Evolutionary conservation across 2,329 filamentous ascomycete species (phyloP).

Genomic region (Monosporascus sp.): DNA sequence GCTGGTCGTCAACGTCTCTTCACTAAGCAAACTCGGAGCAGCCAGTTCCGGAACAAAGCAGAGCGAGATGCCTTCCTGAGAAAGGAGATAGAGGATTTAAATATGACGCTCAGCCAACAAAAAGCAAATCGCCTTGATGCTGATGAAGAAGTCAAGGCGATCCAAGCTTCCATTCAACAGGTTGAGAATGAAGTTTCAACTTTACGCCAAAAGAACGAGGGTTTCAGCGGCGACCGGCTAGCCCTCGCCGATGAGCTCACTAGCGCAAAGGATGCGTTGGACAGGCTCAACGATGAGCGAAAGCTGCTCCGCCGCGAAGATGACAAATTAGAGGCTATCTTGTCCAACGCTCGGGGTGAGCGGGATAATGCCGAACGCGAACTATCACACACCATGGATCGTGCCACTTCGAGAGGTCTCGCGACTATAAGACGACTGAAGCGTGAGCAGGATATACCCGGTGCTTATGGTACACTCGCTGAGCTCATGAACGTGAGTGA

Average conservation of each 20-base stretch:
- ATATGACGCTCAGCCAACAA: slow-evolving; percentile 69
- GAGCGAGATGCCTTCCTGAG: slow-evolving; percentile 82
- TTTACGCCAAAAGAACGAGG: slow-evolving; percentile 68
- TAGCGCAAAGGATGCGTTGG: slow-evolving; percentile 70
- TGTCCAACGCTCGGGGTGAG: slow-evolving; percentile 71
- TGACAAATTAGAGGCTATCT: slow-evolving; percentile 74
- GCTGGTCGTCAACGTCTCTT: slow-evolving; percentile 73
- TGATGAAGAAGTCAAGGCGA: slow-evolving; percentile 70
- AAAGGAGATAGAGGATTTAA: slow-evolving; percentile 74
- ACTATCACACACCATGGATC: slow-evolving; percentile 82
- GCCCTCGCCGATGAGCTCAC: slow-evolving; percentile 69
- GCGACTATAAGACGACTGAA: slow-evolving; percentile 82
- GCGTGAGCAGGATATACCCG: slow-evolving; percentile 70
- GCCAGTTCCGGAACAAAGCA: slow-evolving; percentile 80
- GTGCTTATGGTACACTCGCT: slow-evolving; percentile 87
- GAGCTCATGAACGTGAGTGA: slow-evolving; percentile 88
- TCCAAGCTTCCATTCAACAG: slow-evolving; percentile 65
- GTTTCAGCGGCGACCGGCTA: slow-evolving; percentile 70
- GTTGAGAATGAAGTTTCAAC: slow-evolving; percentile 68
- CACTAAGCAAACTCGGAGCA: slow-evolving; percentile 85
- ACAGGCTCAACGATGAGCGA: slow-evolving; percentile 77
- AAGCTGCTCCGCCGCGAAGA: slow-evolving; percentile 86
- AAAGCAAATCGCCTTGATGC: slow-evolving; percentile 82
- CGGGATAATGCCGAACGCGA: slow-evolving; percentile 71
- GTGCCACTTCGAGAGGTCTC: slow-evolving; percentile 78